Evolutionary conservation across 352 stramenopile genomes (phyloP).

Genomic region (Pythium diclinum): DNA sequence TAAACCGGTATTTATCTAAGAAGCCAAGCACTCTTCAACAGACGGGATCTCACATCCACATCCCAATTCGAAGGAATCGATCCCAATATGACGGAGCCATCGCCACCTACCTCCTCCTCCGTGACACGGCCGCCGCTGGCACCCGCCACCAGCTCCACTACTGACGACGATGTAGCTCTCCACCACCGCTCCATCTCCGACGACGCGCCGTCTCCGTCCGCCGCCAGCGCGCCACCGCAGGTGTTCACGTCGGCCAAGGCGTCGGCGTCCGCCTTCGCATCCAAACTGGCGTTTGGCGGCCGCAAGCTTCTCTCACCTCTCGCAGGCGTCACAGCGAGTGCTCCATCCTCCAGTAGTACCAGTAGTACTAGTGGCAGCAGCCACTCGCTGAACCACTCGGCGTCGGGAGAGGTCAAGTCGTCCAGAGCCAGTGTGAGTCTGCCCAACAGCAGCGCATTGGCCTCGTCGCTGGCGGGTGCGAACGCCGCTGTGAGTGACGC

Average conservation of each 20-base stretch:
- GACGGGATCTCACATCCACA: neutral
- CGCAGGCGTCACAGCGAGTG: conserved; percentile 11
- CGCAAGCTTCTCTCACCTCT: conserved; percentile 56
- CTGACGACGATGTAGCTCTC: conserved; percentile 21
- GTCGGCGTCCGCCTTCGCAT: conserved; percentile 43
- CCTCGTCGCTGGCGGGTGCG: conserved; percentile 15
- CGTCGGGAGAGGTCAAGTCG: neutral
- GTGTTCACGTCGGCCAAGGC: conserved; percentile 37
- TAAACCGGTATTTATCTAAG: neutral
- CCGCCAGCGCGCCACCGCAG: conserved; percentile 39
- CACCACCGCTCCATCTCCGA: conserved; percentile 24
- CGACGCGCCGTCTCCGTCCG: conserved; percentile 24
- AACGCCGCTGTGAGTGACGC: conserved; percentile 21
- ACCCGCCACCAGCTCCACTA: neutral
- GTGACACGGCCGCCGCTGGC: neutral
- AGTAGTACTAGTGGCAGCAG: conserved; percentile 11
- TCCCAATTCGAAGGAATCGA: neutral
- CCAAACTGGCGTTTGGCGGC: conserved; percentile 51
- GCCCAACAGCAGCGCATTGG: conserved; percentile 3
- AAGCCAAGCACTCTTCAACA: neutral
- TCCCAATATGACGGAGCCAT: neutral
- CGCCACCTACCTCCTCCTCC: neutral
- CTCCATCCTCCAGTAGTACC: neutral
- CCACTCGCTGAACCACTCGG: neutral
- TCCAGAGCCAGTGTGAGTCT: conserved; percentile 1